Evolutionary conservation across 495 filamentous ascomycete genomes (phyloP).

Genomic region (Astrothelium subdiscretum): DNA sequence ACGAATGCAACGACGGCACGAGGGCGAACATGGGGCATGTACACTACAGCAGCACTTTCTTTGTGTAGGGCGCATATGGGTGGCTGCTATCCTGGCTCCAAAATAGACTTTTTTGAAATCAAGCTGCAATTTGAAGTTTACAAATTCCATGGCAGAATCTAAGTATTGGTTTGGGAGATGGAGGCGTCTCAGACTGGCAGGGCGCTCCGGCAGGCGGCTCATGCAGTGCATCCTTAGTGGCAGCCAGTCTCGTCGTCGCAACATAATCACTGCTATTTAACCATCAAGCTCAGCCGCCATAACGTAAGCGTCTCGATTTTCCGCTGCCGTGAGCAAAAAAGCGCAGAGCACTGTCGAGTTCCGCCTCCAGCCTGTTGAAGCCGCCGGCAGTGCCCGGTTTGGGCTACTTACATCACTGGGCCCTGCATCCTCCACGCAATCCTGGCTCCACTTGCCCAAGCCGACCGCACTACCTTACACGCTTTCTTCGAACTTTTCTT

Average conservation of each 20-base stretch:
- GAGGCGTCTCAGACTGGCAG: neutral
- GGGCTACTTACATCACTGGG: neutral
- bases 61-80: neutral
- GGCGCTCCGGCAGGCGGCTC: neutral
- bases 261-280: neutral
- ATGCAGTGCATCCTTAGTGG: neutral
- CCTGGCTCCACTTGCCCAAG: neutral
- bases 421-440: neutral
- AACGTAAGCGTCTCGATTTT: neutral
- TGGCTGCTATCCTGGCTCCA: neutral
- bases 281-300: neutral
- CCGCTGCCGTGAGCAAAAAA: neutral
- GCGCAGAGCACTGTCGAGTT: neutral
- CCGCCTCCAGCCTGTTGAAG: neutral
- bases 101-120: neutral
- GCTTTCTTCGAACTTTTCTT: neutral
- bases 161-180: no score
- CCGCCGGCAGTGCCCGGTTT: neutral
- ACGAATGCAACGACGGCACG: constrained; percentile 1
- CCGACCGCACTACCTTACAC: neutral
- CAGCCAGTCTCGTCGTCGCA: neutral
- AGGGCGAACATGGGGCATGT: neutral
- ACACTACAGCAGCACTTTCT: neutral
- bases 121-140: neutral
- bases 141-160: no score